phyloP scores from a whole-genome alignment of 1,139 yeast genomes.

The Candida tropicalis region DNA sequence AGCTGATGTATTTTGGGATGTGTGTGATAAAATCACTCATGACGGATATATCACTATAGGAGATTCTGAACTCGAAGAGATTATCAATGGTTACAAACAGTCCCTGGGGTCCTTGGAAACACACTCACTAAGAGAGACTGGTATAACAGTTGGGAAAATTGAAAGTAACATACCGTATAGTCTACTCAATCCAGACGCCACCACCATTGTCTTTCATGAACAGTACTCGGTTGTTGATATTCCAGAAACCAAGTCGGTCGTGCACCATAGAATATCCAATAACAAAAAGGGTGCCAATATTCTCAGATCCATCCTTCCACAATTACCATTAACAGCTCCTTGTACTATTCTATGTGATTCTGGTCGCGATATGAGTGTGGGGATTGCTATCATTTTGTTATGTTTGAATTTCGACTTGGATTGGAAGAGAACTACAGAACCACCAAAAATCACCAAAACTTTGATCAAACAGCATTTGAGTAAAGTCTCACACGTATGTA shows the following conservation, averaged over 20 bases:
- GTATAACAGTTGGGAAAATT: constrained; percentile 34
- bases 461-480: constrained; percentile 61
- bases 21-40: constrained; percentile 31
- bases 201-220: constrained; percentile 30
- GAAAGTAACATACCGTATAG: constrained; percentile 18
- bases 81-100: constrained; percentile 17
- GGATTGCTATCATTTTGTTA: constrained; percentile 55
- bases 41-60: constrained; percentile 7
- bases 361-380: constrained; percentile 68
- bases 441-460: constrained; percentile 46
- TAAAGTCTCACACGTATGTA: constrained; percentile 43
- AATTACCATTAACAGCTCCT: constrained; percentile 20
- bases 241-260: constrained; percentile 21
- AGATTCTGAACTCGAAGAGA: constrained; percentile 24
- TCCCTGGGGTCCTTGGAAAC: constrained; percentile 8
- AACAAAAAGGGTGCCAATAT: constrained; percentile 68
- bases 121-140: constrained; percentile 23
- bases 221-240: constrained; percentile 20
- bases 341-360: constrained; percentile 59
- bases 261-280: constrained; percentile 33
- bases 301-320: constrained; percentile 47
- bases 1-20: constrained; percentile 61
- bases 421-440: constrained; percentile 31
- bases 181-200: constrained; percentile 16
- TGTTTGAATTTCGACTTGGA: constrained; percentile 46